These are phyloP conservation scores for Tulasnella sp. DNA, from an alignment of 768 basidiomycete species.

Conservation along the genomic window DNA sequence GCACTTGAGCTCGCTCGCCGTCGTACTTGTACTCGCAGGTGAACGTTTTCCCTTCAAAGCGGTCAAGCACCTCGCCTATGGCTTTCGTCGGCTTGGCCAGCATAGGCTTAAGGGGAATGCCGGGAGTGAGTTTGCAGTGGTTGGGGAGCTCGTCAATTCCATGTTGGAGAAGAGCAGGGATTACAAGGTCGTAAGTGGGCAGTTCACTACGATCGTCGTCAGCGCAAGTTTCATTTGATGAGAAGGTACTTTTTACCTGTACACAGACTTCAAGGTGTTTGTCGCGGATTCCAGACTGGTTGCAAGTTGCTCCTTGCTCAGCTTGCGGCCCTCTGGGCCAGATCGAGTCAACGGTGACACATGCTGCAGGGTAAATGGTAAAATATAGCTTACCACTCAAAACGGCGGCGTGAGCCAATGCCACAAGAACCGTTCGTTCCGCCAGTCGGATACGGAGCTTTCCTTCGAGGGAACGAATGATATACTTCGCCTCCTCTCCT, in stretches of 20 bases:
- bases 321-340: conserved; percentile 53
- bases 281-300: conserved; percentile 64
- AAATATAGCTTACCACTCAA: conserved; percentile 42
- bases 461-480: conserved; percentile 89
- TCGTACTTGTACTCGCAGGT: conserved; percentile 99
- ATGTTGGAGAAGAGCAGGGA: conserved; percentile 74
- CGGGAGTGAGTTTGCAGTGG: conserved; percentile 84
- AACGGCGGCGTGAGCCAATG: conserved; percentile 84
- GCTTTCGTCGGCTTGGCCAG: conserved; percentile 98
- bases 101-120: conserved; percentile 95
- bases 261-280: conserved; percentile 75
- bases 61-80: conserved; percentile 91
- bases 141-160: conserved; percentile 62
- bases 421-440: conserved; percentile 87
- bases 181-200: conserved; percentile 82
- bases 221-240: not conserved
- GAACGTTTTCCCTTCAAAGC: conserved; percentile 90
- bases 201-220: conserved; percentile 50
- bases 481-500: conserved; percentile 88
- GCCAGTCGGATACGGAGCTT: conserved; percentile 96
- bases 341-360: conserved; percentile 3
- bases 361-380: not conserved
- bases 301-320: conserved; percentile 61
- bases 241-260: conserved; percentile 47
- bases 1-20: conserved; percentile 94